A percentile compares a stretch with the other conserved stretches of the same genome.
phyloP scores from a whole-genome alignment of 1,284 basidiomycete species.

The Nidula niveotomentosa region DNA sequence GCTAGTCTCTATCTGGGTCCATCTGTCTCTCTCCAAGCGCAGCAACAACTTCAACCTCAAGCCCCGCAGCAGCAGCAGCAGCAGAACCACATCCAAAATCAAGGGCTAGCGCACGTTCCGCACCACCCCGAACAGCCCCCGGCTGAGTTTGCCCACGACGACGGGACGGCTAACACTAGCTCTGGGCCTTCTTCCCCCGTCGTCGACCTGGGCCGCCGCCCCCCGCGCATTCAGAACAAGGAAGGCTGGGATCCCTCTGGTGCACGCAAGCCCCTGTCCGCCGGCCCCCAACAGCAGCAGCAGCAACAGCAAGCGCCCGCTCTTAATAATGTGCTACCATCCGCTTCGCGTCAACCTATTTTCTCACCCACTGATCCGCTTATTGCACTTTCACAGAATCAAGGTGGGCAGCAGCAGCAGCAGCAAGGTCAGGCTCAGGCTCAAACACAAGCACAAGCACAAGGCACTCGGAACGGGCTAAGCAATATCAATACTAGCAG shows the following conservation, averaged over 20 bases:
- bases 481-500: constrained; percentile 15
- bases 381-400: constrained; percentile 15
- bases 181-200: constrained; percentile 18
- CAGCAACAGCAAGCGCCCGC: background rate
- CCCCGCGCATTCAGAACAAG: constrained; percentile 24
- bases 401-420: constrained; percentile 9
- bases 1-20: constrained; percentile 62
- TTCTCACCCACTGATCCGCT: constrained; percentile 5
- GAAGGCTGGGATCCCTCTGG: constrained; percentile 19
- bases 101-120: background rate
- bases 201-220: constrained; percentile 18
- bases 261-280: constrained; percentile 9
- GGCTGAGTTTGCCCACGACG: background rate
- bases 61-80: constrained; percentile 18
- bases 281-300: background rate
- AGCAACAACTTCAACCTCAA: constrained; percentile 32
- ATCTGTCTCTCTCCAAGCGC: constrained; percentile 25
- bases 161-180: constrained; percentile 7
- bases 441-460: background rate
- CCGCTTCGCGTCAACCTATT: background rate
- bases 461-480: background rate
- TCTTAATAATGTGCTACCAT: background rate
- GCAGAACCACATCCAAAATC: background rate
- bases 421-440: background rate
- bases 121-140: background rate